Base-by-base conservation (phyloP, 345 rosid genomes). In the Hypericum perforatum region DNA sequence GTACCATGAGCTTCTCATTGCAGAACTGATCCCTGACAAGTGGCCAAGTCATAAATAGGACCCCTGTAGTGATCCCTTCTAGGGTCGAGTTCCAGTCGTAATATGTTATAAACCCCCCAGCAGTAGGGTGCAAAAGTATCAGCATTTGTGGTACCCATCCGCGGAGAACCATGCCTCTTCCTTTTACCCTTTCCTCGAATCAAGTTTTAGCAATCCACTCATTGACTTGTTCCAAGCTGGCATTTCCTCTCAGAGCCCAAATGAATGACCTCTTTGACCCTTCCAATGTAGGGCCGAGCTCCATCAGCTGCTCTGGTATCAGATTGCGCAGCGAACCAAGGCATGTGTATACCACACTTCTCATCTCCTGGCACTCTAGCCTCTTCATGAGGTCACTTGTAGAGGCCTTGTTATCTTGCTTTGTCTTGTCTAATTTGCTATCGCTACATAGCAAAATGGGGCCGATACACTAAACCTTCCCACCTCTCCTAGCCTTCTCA, bases 381-480 rank as follows among this genome's bases (percentile, higher is more conserved):
- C 49, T 12, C 0, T 13, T 12, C 14, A 46, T 7, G 16, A 16
- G 16, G 14, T 46, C 16, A 13, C 13, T 9, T 5, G 49, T 3
- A 22, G 16, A 16, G 13, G 11, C 6, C 15, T 8, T 5, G 13
- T 46, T 46, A 7, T 22, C 49, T 46, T 22, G 12, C 15, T 46
- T 5, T 9, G 16, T 7, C 6, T 46, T 46, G 16, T 46, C 49
- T 29, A 46, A 46, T 1, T 46, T 29, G 49, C 4, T 5, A 11
- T 9, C 9, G 9, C 13, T 46, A 7, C 22, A 13, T 29, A 46
- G 13, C 22, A 22, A 46, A 46, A 46, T 22, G 13, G 49, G 49
- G 8, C 49, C 49, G 16, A 46, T 29, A 22, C 49, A 46, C 49
- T 22, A 46, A 2, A 46, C 49, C 13, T 13, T 46, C 49, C 49